Percentiles rank a stretch among this genome's conserved stretches.
These are phyloP conservation scores for Staphylotrichum longicolle DNA, from an alignment of 495 filamentous ascomycete species.

Conservation along the genomic window DNA sequence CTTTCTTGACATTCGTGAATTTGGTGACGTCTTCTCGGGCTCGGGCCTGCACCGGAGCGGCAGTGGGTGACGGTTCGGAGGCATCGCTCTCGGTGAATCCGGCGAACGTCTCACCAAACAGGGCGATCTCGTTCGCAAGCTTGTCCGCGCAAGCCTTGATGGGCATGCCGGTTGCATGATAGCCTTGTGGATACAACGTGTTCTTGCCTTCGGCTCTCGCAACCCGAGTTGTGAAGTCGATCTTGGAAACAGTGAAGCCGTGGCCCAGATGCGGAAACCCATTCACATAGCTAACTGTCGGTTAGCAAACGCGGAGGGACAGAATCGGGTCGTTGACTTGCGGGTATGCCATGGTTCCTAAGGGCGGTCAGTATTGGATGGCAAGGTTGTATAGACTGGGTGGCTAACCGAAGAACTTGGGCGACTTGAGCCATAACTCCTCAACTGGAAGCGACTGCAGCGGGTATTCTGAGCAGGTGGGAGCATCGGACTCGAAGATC, in stretches of 20 bases:
- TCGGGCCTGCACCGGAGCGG: conserved; percentile 30
- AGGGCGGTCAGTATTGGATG: conserved; percentile 38
- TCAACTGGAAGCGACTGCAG: conserved; percentile 62
- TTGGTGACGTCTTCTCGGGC: conserved; percentile 74
- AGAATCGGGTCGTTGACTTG: background rate
- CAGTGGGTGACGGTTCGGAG: conserved; percentile 22
- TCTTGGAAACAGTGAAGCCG: conserved; percentile 71
- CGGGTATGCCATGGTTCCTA: conserved; percentile 13
- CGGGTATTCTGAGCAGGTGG: conserved; percentile 69
- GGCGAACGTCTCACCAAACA: conserved; percentile 90
- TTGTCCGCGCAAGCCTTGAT: conserved; percentile 98
- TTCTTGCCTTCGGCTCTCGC: conserved; percentile 86
- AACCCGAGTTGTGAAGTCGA: conserved; percentile 82
- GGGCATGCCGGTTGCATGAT: conserved; percentile 94
- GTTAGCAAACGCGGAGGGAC: conserved; percentile 2
- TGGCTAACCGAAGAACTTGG: conserved; percentile 5
- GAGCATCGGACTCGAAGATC: conserved; percentile 82
- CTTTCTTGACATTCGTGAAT: conserved; percentile 77
- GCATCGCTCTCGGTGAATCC: conserved; percentile 61
- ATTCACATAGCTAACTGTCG: conserved; percentile 68
- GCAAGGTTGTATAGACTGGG: conserved; percentile 15
- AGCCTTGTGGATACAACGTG: conserved; percentile 82
- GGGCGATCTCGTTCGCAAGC: conserved; percentile 76
- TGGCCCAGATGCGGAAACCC: conserved; percentile 89
- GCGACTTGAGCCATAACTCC: conserved; percentile 56